These are phyloP conservation scores for Ananas comosus DNA, from an alignment of 176 grass and related monocot species.

Conservation along the genomic window DNA sequence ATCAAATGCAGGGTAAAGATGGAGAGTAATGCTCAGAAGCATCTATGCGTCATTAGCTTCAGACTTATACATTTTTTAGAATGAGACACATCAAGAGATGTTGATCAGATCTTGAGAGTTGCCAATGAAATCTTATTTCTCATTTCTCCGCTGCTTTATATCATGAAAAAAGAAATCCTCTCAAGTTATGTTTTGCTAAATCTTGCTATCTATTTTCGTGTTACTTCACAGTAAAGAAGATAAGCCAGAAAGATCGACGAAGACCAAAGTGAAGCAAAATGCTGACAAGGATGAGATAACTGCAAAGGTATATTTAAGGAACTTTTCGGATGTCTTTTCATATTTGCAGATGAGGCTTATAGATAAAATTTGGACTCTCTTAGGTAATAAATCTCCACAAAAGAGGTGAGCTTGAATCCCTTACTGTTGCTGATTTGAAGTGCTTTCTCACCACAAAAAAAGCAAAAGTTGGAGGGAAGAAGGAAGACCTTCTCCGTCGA, in stretches of 20 bases:
- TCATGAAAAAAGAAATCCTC: too few species aligned
- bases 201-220: conserved; percentile 5
- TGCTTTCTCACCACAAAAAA: conserved; percentile 59
- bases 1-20: too few species aligned
- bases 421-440: conserved; percentile 61
- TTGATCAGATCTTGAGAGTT: too few species aligned
- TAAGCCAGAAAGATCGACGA: conserved; percentile 13
- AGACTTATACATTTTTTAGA: too few species aligned
- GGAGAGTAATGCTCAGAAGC: too few species aligned
- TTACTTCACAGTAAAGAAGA: conserved; percentile 47
- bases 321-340: not conserved
- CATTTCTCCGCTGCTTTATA: too few species aligned
- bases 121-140: too few species aligned
- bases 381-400: conserved; percentile 53
- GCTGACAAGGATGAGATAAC: conserved; percentile 24
- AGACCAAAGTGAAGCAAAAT: conserved; percentile 22
- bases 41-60: too few species aligned
- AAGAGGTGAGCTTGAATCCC: conserved; percentile 46
- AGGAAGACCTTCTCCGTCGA: conserved; percentile 62
- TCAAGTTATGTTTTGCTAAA: not conserved
- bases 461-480: conserved; percentile 69
- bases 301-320: conserved; percentile 5
- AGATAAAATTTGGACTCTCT: conserved; percentile 17
- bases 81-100: too few species aligned
- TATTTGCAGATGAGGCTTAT: not conserved